Conservation (phyloP, 345 rosid genomes). For the Melaleuca quinquenervia region DNA sequence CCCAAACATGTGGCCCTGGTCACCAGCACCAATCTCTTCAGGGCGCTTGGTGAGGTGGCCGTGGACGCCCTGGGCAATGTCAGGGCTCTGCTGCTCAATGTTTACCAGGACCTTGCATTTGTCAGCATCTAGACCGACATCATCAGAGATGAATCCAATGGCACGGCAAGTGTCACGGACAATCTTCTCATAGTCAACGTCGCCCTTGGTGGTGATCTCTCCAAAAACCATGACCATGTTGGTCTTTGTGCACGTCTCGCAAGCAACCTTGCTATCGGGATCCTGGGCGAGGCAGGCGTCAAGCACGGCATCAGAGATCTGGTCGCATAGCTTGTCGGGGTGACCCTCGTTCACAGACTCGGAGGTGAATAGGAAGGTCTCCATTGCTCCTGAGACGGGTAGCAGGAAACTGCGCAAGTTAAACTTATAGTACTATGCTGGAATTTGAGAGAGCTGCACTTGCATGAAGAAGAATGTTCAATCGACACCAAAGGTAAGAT, state of each 20-base stretch:
- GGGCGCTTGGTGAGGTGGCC: constrained; percentile 9
- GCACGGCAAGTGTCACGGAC: constrained; percentile 5
- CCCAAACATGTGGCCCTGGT: constrained; percentile 9
- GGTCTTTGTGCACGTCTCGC: constrained; percentile 40
- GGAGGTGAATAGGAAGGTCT: constrained; percentile 37
- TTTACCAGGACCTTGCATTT: constrained; percentile 6
- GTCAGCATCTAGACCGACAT: constrained; percentile 10
- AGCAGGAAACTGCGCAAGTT: background rate
- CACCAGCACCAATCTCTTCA: constrained; percentile 8
- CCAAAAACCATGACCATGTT: constrained; percentile 23
- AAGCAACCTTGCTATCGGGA: constrained; percentile 39
- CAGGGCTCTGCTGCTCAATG: constrained; percentile 8
- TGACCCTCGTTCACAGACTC: constrained; percentile 48
- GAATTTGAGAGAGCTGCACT: background rate
- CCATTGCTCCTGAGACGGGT: constrained; percentile 11
- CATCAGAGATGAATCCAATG: constrained; percentile 4
- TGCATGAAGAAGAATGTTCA: background rate
- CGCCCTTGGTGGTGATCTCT: constrained; percentile 8
- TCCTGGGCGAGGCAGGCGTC: constrained; percentile 40
- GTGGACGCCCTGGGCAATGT: constrained; percentile 7
- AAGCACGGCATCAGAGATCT: constrained; percentile 38
- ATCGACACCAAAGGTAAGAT: background rate
- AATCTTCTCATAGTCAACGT: constrained; percentile 4
- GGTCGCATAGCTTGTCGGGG: constrained; percentile 41
- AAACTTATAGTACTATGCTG: background rate